Evolutionary conservation across 2,329 filamentous ascomycete genomes (phyloP), one percentile per base, ranked within the genome.

Genomic region (Didymosphaeria variabile): DNA sequence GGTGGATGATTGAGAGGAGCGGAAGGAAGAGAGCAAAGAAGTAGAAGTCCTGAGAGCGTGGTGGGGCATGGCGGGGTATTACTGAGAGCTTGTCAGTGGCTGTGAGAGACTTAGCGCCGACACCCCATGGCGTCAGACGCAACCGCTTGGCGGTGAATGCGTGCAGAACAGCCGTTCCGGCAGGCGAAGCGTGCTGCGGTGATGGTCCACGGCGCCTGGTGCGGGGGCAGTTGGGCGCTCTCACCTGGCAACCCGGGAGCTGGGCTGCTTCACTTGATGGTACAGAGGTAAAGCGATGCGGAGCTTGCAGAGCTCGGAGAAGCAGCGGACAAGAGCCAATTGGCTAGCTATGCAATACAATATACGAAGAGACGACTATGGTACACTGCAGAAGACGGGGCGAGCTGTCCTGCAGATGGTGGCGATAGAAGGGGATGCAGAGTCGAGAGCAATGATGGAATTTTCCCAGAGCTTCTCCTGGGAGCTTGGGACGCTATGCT

Each of bases 51-150:
- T 72, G 66, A 74, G 75, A 69, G 72, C 67, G 79, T 79, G 77
- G 81, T 79, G 81, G 79, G 80, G 82, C 67, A 79, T 79, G 77
- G 81, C 79, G 81, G 80, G 80, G 82, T 58, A 57, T 46, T 53
- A 26, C 51, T 59, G 45, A 36, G 42, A 56, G 55, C 47, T 54
- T 62, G 60, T 59, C 36, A 62, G 60, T 59, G 54, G 58, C 65
- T 65, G 62, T 67, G 61, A 63, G 51, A 38, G 45, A 38, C 17
- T 63, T 69, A 67, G 67, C 68, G 67, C 65, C 63, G 52, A 36
- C 17, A 23, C 21, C 56, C 36, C 59, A 65, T 63, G 58, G 58
- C 62, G 62, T 65, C 64, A 66, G 62, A 61, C 54, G 49, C 45
- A 47, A 55, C 38, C 44, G 45, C 54, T 57, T 38, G 58, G 58